Base-by-base conservation (phyloP, 306 rosid genomes). In the Pachyrhizus erosus region DNA sequence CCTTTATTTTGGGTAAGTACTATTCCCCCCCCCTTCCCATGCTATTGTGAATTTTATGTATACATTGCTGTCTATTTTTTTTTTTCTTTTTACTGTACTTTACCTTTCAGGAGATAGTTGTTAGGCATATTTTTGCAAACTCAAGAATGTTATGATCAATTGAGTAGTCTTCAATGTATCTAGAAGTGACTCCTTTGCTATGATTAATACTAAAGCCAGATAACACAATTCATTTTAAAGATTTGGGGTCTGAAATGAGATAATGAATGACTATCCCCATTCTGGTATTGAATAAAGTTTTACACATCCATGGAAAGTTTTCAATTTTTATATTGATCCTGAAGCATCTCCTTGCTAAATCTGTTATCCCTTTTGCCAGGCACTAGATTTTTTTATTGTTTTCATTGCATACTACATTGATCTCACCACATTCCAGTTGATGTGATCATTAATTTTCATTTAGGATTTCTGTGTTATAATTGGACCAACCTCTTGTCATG, bases 1-100 rank as follows among this genome's bases (percentile, higher is more conserved):
- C 51, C 23, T 79, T 58, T 75, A 29, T 82, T 58, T 80, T 70
- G 54, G 81, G 88, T 88, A 80, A 86, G 71, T 48, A 17, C 75
- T 68, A 39, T 69, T 37, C 61, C 17, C 51, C 75, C 27, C 42
- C 81, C 18, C 13, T 7, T 70, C 52, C 23, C 62, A 8, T 42
- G 42, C n/a, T 78, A 9, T 70, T 58, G 48, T 52, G 31, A 40
- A 29, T 82, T 34, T 45, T 42, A 34, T 68, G n/a, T 43, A 51
- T 64, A 54, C 55, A 11, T 54, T 79, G 77, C 65, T 31, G 37
- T 40, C 23, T 39, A 40, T 15, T 13, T 51, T 51, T 51, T 31
- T 5, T 6, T 17, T 24, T 13, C 21, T 12, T 71, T 76, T 23
- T 29, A 7, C n/a, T 43, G 33, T 48, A 18, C 33, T 83, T 75